phyloP scores from a whole-genome alignment of 2,329 filamentous ascomycete genomes.

The Tolypocladium guangdongense region DNA sequence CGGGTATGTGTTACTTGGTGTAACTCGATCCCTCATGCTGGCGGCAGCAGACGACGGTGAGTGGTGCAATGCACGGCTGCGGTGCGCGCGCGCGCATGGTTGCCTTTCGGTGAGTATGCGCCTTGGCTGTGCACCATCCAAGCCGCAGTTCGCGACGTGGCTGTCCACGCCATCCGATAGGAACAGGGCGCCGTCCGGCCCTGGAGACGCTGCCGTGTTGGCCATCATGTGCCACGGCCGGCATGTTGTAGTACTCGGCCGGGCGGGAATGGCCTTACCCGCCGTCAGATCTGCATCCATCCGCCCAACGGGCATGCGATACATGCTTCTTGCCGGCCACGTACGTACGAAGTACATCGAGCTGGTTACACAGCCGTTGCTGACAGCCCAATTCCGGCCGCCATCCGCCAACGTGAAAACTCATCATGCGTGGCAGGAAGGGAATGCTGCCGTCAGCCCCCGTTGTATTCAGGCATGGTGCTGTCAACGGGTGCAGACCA shows the following conservation, averaged over 20 bases:
- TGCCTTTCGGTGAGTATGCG: background rate
- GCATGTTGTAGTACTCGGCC: background rate
- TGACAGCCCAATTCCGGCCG: constrained; percentile 2
- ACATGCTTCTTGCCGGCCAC: background rate
- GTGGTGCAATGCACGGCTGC: background rate
- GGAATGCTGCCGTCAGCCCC: background rate
- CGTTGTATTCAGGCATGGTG: background rate
- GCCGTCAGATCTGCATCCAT: constrained; percentile 4
- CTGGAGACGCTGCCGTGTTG: background rate
- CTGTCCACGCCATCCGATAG: constrained; percentile 2
- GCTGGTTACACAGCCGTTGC: constrained; percentile 1
- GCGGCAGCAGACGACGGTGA: background rate
- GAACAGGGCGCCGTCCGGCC: background rate
- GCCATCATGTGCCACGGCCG: background rate
- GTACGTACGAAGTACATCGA: background rate
- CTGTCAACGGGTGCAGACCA: background rate
- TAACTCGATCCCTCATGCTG: background rate
- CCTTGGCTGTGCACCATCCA: constrained; percentile 1
- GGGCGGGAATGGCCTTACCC: constrained; percentile 1
- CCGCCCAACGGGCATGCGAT: background rate
- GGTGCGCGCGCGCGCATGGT: background rate
- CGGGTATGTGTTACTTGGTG: background rate
- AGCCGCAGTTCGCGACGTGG: background rate
- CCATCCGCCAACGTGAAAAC: background rate
- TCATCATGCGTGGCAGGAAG: background rate